Base-by-base conservation (phyloP, 352 stramenopile genomes). In the Globisporangium megalacanthum region DNA sequence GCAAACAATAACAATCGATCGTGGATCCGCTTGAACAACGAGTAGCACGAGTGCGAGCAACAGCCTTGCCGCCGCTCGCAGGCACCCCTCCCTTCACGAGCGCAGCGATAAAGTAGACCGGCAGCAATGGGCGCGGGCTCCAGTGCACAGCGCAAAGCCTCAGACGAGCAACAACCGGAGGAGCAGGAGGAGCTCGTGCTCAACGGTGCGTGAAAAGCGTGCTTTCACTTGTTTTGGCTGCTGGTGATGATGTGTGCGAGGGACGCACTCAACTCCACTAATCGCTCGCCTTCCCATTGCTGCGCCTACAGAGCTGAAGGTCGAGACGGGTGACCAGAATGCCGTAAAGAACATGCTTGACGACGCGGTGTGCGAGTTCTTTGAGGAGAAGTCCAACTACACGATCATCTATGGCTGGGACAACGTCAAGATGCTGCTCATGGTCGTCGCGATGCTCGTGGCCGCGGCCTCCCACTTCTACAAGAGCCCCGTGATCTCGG, bases 261-360 rank as follows among this genome's bases (percentile, higher is more conserved):
- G 35, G 10, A 8, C 35, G 35, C 6, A 39, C 35, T 36, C 19
- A 13, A 39, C 35, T 8, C 35, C 35, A 13, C 35, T 39, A 8
- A 39, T 13, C 35, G 35, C 35, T 39, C 10, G 35, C 35, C 35
- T 13, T 39, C 46, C 11, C 15, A 4, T 29, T 42, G 22, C 7
- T n/a, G 36, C 39, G 49, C 47, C 49, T 73, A 10, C 66, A 92
- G 68, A 83, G 54, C 49, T 75, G 42, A 71, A 77, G 50, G 62
- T 93, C 44, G 83, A 95, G 64, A 88, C 79, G 39, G 83, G 81
- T 9, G 85, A 95, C 69, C 83, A 93, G 58, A 89, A 89, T 45
- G 85, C 83, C 15, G 83, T 95, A 35, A 92, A 92, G 66, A 93
- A 93, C 60, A 72, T 95, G 41, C 66, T 95, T 54, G 85, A 95